These are phyloP conservation scores for Psilocybe cubensis DNA, from an alignment of 768 basidiomycete species.

Conservation along the genomic window DNA sequence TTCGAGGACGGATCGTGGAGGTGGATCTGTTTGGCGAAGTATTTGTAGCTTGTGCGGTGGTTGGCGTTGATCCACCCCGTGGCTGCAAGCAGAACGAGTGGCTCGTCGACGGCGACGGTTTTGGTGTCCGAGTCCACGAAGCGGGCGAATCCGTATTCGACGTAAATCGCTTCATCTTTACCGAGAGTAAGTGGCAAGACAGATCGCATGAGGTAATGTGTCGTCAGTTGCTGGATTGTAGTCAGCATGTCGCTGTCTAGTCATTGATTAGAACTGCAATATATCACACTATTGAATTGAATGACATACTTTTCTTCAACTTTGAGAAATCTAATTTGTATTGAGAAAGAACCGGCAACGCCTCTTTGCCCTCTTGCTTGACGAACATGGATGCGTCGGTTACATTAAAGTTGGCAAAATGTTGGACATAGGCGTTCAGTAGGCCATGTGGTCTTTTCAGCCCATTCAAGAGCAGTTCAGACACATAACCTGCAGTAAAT, in stretches of 20 bases:
- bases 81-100: conserved; percentile 46
- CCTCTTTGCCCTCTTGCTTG: conserved; percentile 28
- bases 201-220: conserved; percentile 46
- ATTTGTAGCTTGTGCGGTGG: conserved; percentile 37
- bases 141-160: conserved; percentile 50
- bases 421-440: conserved; percentile 43
- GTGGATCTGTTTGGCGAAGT: conserved; percentile 39
- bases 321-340: conserved; percentile 46
- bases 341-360: conserved; percentile 36
- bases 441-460: conserved; percentile 43
- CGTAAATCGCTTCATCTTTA: conserved; percentile 41
- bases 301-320: conserved; percentile 40
- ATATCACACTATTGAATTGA: background rate
- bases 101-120: conserved; percentile 44
- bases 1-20: conserved; percentile 36
- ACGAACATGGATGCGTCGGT: conserved; percentile 39
- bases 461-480: conserved; percentile 41
- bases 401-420: conserved; percentile 41
- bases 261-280: background rate
- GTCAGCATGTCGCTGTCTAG: conserved; percentile 41
- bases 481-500: conserved; percentile 46
- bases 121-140: conserved; percentile 43
- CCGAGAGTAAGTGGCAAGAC: conserved; percentile 38
- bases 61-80: conserved; percentile 43
- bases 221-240: conserved; percentile 40